Conservation (phyloP, 2,329 filamentous ascomycete species). For the Aspergillus transmontanensis region DNA sequence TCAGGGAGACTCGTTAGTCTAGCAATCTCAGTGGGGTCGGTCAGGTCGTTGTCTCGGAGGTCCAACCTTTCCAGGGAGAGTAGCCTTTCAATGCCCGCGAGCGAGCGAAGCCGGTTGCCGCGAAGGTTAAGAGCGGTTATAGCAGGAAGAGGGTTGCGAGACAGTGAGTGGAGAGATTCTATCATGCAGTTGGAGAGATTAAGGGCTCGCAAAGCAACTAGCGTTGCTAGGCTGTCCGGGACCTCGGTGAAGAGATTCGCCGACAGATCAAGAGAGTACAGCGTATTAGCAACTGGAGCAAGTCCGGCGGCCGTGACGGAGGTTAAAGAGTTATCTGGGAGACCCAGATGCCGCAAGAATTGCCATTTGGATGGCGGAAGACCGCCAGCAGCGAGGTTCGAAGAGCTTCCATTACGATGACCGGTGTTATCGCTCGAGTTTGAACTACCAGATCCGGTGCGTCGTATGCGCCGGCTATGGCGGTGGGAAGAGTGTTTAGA, state of each 20-base stretch:
- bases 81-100: slow-evolving; percentile 87
- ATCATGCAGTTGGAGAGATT: slow-evolving; percentile 99
- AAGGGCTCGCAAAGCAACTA: slow-evolving; percentile 85
- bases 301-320: slow-evolving; percentile 75
- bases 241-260: slow-evolving; percentile 92
- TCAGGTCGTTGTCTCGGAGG: slow-evolving; percentile 83
- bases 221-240: slow-evolving; percentile 81
- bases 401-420: slow-evolving; percentile 66
- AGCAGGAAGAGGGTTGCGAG: slow-evolving; percentile 79
- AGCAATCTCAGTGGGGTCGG: slow-evolving; percentile 89
- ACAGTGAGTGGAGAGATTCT: slow-evolving; percentile 84
- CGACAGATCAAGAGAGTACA: slow-evolving; percentile 91
- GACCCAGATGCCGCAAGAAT: slow-evolving; percentile 85
- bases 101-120: slow-evolving; percentile 80
- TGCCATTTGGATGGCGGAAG: slow-evolving; percentile 90
- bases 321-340: slow-evolving; percentile 89
- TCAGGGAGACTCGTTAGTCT: slow-evolving; percentile 88
- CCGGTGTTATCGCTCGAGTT: slow-evolving; percentile 70
- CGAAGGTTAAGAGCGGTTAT: slow-evolving; percentile 92
- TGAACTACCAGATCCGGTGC: slow-evolving; percentile 90
- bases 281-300: slow-evolving; percentile 78
- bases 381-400: slow-evolving; percentile 72
- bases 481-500: slow-evolving; percentile 69
- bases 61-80: slow-evolving; percentile 88
- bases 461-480: slow-evolving; percentile 73